phyloP scores from a whole-genome alignment of 306 rosid species.

The Phaseolus lunatus region DNA sequence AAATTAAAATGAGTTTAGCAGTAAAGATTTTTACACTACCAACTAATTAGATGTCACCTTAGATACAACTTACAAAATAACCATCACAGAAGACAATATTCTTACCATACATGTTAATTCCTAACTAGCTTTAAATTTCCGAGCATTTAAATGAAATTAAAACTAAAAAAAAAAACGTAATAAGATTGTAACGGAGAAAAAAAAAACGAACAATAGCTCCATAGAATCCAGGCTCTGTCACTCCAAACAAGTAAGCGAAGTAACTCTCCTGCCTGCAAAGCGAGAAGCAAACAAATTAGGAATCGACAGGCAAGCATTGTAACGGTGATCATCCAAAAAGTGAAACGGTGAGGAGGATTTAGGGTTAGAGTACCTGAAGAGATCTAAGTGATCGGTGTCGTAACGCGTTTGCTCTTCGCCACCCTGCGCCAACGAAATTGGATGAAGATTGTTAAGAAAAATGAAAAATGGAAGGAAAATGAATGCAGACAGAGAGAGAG shows the following conservation, averaged over 20 bases:
- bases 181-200: background rate
- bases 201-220: conserved; percentile 80
- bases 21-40: background rate
- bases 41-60: background rate
- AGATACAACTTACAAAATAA: background rate
- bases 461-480: background rate
- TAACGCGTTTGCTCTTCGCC: conserved; percentile 86
- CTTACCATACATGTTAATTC: background rate
- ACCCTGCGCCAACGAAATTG: conserved; percentile 53
- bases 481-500: background rate
- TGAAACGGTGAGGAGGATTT: background rate
- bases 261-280: conserved; percentile 82
- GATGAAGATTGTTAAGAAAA: background rate
- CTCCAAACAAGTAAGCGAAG: conserved; percentile 93
- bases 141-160: background rate
- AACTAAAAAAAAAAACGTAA: background rate
- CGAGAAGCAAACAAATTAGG: conserved; percentile 28
- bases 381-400: conserved; percentile 88
- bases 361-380: conserved; percentile 67
- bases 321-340: background rate
- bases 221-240: conserved; percentile 82
- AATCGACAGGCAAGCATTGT: conserved; percentile 3
- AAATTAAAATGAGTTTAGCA: background rate
- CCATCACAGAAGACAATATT: background rate
- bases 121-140: background rate